Evolutionary conservation across 2,329 filamentous ascomycete species (phyloP), one percentile per base, ranked within the genome.

Genomic region (Pseudocercospora eumusae): DNA sequence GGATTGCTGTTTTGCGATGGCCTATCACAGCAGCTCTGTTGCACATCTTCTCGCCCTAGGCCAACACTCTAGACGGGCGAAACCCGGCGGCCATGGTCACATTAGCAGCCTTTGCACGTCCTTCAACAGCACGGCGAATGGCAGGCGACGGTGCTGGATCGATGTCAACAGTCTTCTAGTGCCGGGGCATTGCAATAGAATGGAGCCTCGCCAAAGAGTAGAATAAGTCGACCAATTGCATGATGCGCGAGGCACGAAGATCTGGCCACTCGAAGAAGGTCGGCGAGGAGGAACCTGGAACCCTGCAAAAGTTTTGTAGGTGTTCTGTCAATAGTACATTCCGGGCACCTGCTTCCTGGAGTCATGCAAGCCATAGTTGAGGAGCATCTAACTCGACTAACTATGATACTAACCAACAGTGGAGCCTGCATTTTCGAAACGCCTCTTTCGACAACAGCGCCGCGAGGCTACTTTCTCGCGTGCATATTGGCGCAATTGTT

Each of bases 401-500:
- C n/a, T 13, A 11, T 52, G n/a, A n/a, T n/a, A n/a, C n/a, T n/a
- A n/a, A n/a, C n/a, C n/a, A n/a, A 56, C 25, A 44, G 57, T 40
- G 27, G 28, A 55, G 44, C 20, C 23, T 45, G 50, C 44, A 33
- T 54, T 56, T 47, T 56, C 20, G 52, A 45, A 56, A 53, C 50
- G 59, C 59, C 59, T 45, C 56, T 59, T 36, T 64, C 56, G 62
- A 64, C 59, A 61, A 23, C 52, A 42, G 56, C 56, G 45, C 44
- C 31, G 36, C 59, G 40, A 55, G 62, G 59, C 52, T 44, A 44
- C 23, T 27, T 61, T 50, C 49, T 53, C 55, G 45, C 44, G 44
- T 56, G 40, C 50, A 60, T 56, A 58, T 64, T 64, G 59, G 63
- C 59, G 59, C 56, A 59, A 60, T 62, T 57, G 49, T 56, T 42